These are phyloP conservation scores for Saturnispora serradocipensis DNA, from an alignment of 805 yeast species.

Conservation along the genomic window DNA sequence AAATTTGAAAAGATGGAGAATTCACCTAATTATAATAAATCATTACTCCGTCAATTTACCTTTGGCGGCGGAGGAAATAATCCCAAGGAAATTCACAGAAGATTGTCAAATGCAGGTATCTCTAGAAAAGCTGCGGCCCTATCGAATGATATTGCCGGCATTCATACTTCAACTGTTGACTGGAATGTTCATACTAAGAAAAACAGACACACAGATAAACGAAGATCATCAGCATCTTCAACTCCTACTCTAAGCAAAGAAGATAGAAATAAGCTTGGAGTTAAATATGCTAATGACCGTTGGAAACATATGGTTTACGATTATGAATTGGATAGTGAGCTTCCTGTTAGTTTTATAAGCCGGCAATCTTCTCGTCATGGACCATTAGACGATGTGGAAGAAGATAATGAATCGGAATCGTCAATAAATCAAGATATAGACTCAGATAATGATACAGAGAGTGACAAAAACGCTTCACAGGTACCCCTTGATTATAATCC, in stretches of 20 bases:
- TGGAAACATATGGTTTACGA: conserved; percentile 15
- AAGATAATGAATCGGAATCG: background rate
- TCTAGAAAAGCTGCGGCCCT: conserved; percentile 34
- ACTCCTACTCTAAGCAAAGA: background rate
- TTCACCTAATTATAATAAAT: conserved; percentile 4
- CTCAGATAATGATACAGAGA: background rate
- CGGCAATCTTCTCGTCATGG: conserved; percentile 2
- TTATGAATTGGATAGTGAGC: conserved; percentile 14
- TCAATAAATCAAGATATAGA: conserved; percentile 1
- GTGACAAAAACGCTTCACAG: background rate
- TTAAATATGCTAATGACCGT: conserved; percentile 8
- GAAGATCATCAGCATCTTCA: background rate
- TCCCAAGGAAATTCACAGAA: conserved; percentile 23
- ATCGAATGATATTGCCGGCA: conserved; percentile 39
- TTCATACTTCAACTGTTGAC: conserved; percentile 18
- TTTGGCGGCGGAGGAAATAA: conserved; percentile 26
- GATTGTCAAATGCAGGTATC: conserved; percentile 31
- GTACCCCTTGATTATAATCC: background rate
- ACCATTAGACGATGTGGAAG: conserved; percentile 5
- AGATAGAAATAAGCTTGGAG: conserved; percentile 7
- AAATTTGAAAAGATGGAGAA: background rate
- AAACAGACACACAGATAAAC: background rate
- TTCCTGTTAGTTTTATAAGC: conserved; percentile 15
- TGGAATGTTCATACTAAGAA: conserved; percentile 1
- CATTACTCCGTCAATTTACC: conserved; percentile 22